Percentiles rank a stretch among this genome's conserved stretches.
Evolutionary conservation across 1,139 yeast species (phyloP).

Genomic region (Geotrichum histeridarum): DNA sequence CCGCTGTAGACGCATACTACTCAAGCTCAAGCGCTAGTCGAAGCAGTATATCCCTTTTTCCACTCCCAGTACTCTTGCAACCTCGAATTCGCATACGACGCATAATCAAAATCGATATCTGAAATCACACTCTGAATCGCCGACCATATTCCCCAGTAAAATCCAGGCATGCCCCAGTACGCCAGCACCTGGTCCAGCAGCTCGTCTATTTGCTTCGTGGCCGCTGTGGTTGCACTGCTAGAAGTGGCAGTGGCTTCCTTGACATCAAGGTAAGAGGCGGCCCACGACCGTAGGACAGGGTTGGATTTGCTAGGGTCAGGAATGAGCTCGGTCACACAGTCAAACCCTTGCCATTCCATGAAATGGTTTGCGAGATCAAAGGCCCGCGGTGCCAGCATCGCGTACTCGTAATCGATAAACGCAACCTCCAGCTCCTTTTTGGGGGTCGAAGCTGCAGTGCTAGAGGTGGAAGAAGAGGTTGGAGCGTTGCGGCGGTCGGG

Average conservation of each 20-base stretch:
- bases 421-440: constrained; percentile 37
- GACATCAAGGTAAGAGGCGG: constrained; percentile 32
- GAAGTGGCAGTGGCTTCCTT: neutral
- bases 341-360: constrained; percentile 84
- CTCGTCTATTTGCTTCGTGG: constrained; percentile 30
- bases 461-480: constrained; percentile 10
- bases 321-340: constrained; percentile 57
- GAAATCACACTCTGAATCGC: constrained; percentile 69
- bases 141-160: constrained; percentile 85
- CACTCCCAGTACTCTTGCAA: constrained; percentile 67
- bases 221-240: constrained; percentile 13
- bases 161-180: constrained; percentile 76
- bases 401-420: constrained; percentile 77
- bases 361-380: constrained; percentile 83
- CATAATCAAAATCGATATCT: constrained; percentile 68
- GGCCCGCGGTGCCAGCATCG: constrained; percentile 75
- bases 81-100: constrained; percentile 54
- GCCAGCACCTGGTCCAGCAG: constrained; percentile 53
- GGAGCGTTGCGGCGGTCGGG: constrained; percentile 18
- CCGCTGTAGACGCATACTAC: neutral
- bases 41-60: constrained; percentile 37
- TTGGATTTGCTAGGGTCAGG: constrained; percentile 49
- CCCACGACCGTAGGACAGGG: constrained; percentile 49
- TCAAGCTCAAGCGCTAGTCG: too few species aligned
- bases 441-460: neutral